Evolutionary conservation across 805 yeast species (phyloP).

Genomic region (Wickerhamiella australiensis): DNA sequence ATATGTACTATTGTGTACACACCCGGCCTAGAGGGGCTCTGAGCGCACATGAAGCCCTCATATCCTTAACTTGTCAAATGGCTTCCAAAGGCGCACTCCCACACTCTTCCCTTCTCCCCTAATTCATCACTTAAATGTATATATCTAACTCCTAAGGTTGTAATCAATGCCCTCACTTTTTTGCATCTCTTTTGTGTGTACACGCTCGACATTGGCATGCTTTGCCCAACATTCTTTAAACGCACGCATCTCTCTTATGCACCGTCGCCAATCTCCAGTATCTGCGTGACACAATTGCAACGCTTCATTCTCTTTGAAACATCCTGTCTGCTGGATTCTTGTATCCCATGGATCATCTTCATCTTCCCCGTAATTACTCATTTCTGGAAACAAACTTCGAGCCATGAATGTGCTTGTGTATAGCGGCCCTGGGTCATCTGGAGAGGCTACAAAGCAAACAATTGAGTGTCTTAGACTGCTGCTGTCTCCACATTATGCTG

Average conservation of each 20-base stretch:
- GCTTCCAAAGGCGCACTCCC: too few species aligned
- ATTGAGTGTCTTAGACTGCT: slow-evolving; percentile 60
- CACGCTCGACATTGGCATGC: slow-evolving; percentile 43
- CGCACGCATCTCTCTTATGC: slow-evolving; percentile 49
- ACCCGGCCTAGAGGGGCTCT: too few species aligned
- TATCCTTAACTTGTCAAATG: too few species aligned
- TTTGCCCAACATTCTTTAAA: slow-evolving; percentile 53
- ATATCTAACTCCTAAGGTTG: slow-evolving; percentile 13
- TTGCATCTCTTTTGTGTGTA: slow-evolving; percentile 13
- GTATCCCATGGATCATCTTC: slow-evolving; percentile 40
- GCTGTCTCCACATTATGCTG: slow-evolving; percentile 82
- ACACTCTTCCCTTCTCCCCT: neutral
- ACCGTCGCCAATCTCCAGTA: slow-evolving; percentile 68
- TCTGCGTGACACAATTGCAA: slow-evolving; percentile 72
- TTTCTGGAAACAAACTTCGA: too few species aligned
- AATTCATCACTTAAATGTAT: neutral
- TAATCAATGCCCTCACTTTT: slow-evolving; percentile 12
- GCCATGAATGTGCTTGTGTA: slow-evolving; percentile 69
- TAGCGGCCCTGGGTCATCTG: slow-evolving; percentile 71
- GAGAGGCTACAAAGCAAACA: slow-evolving; percentile 76
- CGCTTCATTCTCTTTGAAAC: slow-evolving; percentile 57
- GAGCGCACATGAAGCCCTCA: too few species aligned
- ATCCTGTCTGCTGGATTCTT: slow-evolving; percentile 64
- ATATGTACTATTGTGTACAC: too few species aligned
- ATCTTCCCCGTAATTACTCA: slow-evolving; percentile 28